Percentiles rank a stretch among this genome's conserved stretches.
Evolutionary conservation across 306 rosid genomes (phyloP).

Genomic region (Lathyrus oleraceus): DNA sequence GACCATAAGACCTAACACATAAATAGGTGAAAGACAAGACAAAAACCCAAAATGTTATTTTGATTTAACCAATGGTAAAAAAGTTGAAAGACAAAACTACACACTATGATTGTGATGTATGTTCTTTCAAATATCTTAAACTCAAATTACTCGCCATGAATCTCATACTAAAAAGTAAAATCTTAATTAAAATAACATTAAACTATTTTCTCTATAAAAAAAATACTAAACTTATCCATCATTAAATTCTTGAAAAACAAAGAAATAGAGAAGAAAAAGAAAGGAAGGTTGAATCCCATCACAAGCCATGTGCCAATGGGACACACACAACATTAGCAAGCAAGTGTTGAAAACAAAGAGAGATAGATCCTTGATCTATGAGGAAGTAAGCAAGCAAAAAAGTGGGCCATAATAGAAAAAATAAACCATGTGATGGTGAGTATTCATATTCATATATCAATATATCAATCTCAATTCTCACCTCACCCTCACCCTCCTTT

Average conservation of each 20-base stretch:
- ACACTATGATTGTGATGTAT: too few relatives aligned
- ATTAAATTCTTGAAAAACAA: not conserved
- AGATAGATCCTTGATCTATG: slow-evolving; percentile 3
- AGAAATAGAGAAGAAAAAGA: not conserved
- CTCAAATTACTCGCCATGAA: too few relatives aligned
- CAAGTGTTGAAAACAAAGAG: slow-evolving; percentile 13
- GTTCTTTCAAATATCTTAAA: too few relatives aligned
- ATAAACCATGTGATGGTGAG: slow-evolving; percentile 29
- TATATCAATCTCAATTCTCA: not conserved
- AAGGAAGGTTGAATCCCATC: slow-evolving; percentile 17
- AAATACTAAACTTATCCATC: not conserved
- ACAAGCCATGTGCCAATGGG: slow-evolving; percentile 40
- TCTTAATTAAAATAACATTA: too few relatives aligned
- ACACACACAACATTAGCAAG: not conserved
- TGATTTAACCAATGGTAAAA: too few relatives aligned
- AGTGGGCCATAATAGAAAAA: not conserved
- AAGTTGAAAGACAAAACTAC: too few relatives aligned
- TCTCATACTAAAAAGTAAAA: too few relatives aligned
- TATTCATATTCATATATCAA: not conserved
- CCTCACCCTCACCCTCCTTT: not conserved
- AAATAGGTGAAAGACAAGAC: too few relatives aligned
- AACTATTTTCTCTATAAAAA: too few relatives aligned
- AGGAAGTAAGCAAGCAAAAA: not conserved
- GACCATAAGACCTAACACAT: too few relatives aligned
- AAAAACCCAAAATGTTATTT: too few relatives aligned